phyloP scores from a whole-genome alignment of 2,329 filamentous ascomycete species.

The Calonectria multiphialidica region DNA sequence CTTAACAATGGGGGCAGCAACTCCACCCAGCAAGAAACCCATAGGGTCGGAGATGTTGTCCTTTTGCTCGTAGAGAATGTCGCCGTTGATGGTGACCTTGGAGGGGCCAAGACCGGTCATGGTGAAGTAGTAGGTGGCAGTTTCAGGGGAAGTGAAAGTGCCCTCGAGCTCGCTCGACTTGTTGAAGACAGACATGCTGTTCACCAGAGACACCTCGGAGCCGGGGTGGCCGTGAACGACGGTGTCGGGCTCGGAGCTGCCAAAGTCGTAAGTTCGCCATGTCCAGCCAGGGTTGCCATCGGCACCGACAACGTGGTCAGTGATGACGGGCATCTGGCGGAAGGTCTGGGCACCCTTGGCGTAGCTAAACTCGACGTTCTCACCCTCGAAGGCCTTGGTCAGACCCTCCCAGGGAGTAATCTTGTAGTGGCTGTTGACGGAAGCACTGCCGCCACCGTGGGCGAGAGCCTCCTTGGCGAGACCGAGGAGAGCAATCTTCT shows the following conservation, averaged over 20 bases:
- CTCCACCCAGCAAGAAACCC: constrained; percentile 44
- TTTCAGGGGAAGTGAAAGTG: constrained; percentile 38
- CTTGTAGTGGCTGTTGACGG: constrained; percentile 45
- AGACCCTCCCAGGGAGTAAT: constrained; percentile 45
- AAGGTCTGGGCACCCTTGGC: constrained; percentile 34
- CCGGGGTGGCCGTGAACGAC: constrained; percentile 34
- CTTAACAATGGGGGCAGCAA: constrained; percentile 56
- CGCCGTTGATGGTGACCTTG: constrained; percentile 39
- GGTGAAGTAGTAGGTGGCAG: constrained; percentile 43
- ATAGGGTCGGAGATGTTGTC: constrained; percentile 43
- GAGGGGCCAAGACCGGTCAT: constrained; percentile 41
- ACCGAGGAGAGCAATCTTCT: constrained; percentile 44
- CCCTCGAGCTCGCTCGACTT: constrained; percentile 39
- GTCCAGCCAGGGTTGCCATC: constrained; percentile 44
- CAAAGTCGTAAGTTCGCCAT: constrained; percentile 33
- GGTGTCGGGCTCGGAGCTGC: constrained; percentile 27
- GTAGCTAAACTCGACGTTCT: constrained; percentile 35
- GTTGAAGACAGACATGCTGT: constrained; percentile 22
- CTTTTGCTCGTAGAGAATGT: constrained; percentile 42
- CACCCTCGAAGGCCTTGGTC: constrained; percentile 29
- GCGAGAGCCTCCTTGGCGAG: constrained; percentile 44
- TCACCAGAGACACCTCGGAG: constrained; percentile 29
- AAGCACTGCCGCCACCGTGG: constrained; percentile 49
- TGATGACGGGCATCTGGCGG: constrained; percentile 26
- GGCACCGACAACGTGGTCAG: constrained; percentile 36